Evolutionary conservation across 192 early-diverging fungal genomes (phyloP).

Genomic region (Linnemannia schmuckeri): DNA sequence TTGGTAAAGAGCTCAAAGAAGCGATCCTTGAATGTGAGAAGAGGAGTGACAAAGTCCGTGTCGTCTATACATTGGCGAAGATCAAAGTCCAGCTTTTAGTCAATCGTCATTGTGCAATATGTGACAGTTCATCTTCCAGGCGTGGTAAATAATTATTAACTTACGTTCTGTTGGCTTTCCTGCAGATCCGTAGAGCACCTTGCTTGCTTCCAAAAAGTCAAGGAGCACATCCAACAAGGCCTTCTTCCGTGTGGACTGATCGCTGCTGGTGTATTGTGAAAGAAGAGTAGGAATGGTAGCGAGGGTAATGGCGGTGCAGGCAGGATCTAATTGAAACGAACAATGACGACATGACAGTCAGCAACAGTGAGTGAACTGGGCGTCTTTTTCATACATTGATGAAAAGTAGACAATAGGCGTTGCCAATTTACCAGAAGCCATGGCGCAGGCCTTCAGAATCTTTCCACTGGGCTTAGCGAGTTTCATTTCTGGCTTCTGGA

Average conservation of each 20-base stretch:
- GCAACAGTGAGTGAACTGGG: not conserved
- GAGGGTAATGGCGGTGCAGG: conserved; percentile 69
- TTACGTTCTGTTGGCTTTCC: conserved; percentile 55
- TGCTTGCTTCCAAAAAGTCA: conserved; percentile 79
- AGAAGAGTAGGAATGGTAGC: conserved; percentile 74
- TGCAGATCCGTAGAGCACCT: conserved; percentile 69
- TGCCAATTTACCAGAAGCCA: conserved; percentile 64
- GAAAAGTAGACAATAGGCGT: too few species aligned
- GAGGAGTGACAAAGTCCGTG: conserved; percentile 68
- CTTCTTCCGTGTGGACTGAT: conserved; percentile 70
- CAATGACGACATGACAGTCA: not conserved
- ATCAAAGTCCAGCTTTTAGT: not conserved
- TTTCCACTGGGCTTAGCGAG: conserved; percentile 75
- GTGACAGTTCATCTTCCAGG: not conserved
- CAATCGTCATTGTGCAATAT: not conserved
- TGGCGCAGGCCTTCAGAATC: conserved; percentile 73
- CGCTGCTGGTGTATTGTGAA: conserved; percentile 68
- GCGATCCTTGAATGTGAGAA: conserved; percentile 81
- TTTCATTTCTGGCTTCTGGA: conserved; percentile 76
- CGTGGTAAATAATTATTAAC: not conserved
- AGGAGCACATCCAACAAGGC: conserved; percentile 77
- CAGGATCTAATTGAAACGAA: conserved; percentile 63
- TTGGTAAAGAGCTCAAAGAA: conserved; percentile 80
- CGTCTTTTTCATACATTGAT: not conserved
- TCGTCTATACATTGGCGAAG: conserved; percentile 53